Evolutionary conservation across 495 filamentous ascomycete genomes (phyloP), one percentile per base, ranked within the genome.

Genomic region (Geoglossum glabrum): DNA sequence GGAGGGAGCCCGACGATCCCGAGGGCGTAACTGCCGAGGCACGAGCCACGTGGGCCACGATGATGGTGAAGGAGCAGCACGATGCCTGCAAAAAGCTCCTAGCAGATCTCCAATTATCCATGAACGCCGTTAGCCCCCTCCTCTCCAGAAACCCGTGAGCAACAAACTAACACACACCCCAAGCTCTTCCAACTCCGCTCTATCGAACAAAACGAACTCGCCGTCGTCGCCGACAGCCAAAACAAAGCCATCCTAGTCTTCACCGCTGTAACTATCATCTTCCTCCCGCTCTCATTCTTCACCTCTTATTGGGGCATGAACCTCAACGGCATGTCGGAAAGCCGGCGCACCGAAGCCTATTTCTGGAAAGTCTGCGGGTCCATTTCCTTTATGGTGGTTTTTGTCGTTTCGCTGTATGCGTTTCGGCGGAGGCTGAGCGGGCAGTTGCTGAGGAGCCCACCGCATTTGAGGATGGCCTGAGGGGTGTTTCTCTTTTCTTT

Each of bases 211-310:
- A 62, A 46, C 47, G 61, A 62, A 52, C 36, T 40, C 36, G 36
- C 36, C 36, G 17, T 40, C 36, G 36, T 40, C 36, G 36, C 36
- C 4, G 57, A 59, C 63, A 6, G 65, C 59, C 23, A 67, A 64
- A 63, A 64, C 19, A 54, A 51, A 10, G 62, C 62, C 58, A 72
- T 73, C 60, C 66, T 68, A 55, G 66, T 67, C 17, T 60, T 73
- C 57, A 72, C 71, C 8, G 61, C 65, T 46, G 63, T 73, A 21
- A 68, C 67, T 1, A 70, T 72, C 61, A 56, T 73, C 19, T 72
- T 73, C 61, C 59, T 73, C 43, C 71, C 70, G 10, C 49, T 72
- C 43, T 69, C 71, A 0, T 72, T 71, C 60, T 67, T 72, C 10
- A 64, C 68, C n/a, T 52, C 60, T 33, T 64, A 70, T 58, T 68